phyloP scores from a whole-genome alignment of 352 stramenopile genomes.

The Phytophthora pisi region DNA sequence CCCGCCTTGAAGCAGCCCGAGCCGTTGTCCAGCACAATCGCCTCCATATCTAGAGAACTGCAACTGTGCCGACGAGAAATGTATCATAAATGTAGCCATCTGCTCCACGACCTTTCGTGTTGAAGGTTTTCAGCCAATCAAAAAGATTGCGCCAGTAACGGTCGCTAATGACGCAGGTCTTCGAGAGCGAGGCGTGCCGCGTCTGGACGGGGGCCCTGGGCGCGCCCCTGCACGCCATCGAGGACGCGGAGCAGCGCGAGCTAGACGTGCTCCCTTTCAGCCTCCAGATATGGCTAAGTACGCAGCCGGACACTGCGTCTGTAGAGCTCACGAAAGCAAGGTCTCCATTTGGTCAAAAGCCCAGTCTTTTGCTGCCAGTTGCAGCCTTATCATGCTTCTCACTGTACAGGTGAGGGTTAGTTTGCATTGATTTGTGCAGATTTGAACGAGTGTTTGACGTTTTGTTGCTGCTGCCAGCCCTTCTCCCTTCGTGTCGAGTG shows the following conservation, averaged over 20 bases:
- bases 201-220: constrained; percentile 50
- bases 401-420: constrained; percentile 51
- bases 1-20: constrained; percentile 84
- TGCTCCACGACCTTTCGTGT: constrained; percentile 39
- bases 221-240: constrained; percentile 32
- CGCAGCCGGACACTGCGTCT: neutral
- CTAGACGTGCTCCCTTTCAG: constrained; percentile 32
- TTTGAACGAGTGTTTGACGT: constrained; percentile 1
- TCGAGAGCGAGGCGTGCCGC: constrained; percentile 40
- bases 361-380: constrained; percentile 38
- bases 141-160: constrained; percentile 1
- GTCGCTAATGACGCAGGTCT: constrained; percentile 29
- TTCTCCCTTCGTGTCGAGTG: constrained; percentile 57
- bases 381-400: constrained; percentile 42
- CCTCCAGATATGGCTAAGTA: constrained; percentile 36
- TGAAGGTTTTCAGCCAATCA: constrained; percentile 29
- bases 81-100: constrained; percentile 37
- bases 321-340: constrained; percentile 12
- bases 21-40: constrained; percentile 89
- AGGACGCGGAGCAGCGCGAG: constrained; percentile 36
- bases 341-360: constrained; percentile 33
- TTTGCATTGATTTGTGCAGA: neutral
- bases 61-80: neutral
- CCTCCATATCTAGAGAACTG: constrained; percentile 42
- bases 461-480: constrained; percentile 32